Conservation (phyloP, 2,329 filamentous ascomycete genomes). For the Neoscytalidium dimidiatum region DNA sequence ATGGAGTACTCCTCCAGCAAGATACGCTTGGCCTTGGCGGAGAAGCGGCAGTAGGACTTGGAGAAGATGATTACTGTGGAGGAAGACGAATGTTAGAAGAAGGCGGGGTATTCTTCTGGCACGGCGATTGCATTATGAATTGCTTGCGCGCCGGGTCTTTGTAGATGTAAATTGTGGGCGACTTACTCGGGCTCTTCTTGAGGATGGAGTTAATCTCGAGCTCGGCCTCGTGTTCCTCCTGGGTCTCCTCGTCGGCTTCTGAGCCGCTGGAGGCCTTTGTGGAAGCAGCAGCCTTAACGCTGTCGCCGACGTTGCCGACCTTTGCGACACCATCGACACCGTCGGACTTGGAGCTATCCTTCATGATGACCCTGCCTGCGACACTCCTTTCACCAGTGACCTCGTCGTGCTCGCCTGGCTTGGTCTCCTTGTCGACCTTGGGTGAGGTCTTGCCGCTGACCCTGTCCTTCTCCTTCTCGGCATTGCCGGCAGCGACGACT, state of each 20-base stretch:
- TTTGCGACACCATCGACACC: slow-evolving; percentile 43
- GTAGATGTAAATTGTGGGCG: not conserved
- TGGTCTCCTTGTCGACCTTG: slow-evolving; percentile 21
- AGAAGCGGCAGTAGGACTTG: slow-evolving; percentile 89
- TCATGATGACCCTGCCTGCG: slow-evolving; percentile 57
- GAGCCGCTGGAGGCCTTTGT: slow-evolving; percentile 23
- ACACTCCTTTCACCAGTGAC: slow-evolving; percentile 49
- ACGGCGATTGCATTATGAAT: slow-evolving; percentile 30
- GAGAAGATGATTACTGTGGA: slow-evolving; percentile 87
- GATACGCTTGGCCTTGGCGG: slow-evolving; percentile 80
- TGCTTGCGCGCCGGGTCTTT: not conserved
- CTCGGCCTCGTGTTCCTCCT: slow-evolving; percentile 66
- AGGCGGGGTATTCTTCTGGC: not conserved
- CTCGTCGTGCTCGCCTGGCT: slow-evolving; percentile 22
- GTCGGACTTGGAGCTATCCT: slow-evolving; percentile 39
- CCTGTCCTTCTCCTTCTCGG: slow-evolving; percentile 23
- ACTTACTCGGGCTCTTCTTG: slow-evolving; percentile 77
- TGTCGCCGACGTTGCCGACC: slow-evolving; percentile 39
- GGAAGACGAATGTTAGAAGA: not conserved
- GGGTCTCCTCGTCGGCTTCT: slow-evolving; percentile 44
- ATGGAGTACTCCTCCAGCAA: slow-evolving; percentile 85
- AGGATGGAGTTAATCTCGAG: slow-evolving; percentile 75
- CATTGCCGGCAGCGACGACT: slow-evolving; percentile 32
- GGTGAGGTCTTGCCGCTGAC: slow-evolving; percentile 21
- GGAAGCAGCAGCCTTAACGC: slow-evolving; percentile 36